phyloP scores from a whole-genome alignment of 371 early-diverging fungal genomes.

The Mucor irregularis region DNA sequence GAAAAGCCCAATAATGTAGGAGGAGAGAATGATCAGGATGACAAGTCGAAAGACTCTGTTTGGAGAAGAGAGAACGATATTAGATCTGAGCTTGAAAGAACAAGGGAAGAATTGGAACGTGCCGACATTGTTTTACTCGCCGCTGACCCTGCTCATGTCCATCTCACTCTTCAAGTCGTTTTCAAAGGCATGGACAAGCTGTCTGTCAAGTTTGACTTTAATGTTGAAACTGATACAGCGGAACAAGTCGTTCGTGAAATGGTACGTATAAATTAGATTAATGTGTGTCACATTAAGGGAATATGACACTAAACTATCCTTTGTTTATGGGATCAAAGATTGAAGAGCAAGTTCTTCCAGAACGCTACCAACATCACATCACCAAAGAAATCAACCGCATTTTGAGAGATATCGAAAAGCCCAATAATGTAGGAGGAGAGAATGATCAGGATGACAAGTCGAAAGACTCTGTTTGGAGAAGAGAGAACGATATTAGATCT shows the following conservation, averaged over 20 bases:
- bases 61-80: constrained; percentile 48
- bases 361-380: constrained; percentile 74
- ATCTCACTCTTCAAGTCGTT: constrained; percentile 74
- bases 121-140: constrained; percentile 66
- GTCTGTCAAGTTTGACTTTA: constrained; percentile 87
- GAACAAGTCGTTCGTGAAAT: constrained; percentile 87
- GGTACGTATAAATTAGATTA: too few species aligned
- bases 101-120: constrained; percentile 27
- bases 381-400: constrained; percentile 86
- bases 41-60: constrained; percentile 26
- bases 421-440: constrained; percentile 24
- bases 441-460: constrained; percentile 42
- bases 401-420: constrained; percentile 70
- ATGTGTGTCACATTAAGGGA: constrained; percentile 52
- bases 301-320: constrained; percentile 1
- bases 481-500: constrained; percentile 38
- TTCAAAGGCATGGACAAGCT: constrained; percentile 78
- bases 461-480: constrained; percentile 39
- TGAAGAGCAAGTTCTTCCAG: constrained; percentile 76
- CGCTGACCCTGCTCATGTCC: constrained; percentile 59
- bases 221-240: constrained; percentile 83
- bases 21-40: constrained; percentile 43
- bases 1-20: constrained; percentile 37
- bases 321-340: constrained; percentile 46
- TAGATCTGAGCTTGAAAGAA: constrained; percentile 36